Evolutionary conservation across 2,329 filamentous ascomycete species (phyloP), one percentile per base, ranked within the genome.

Genomic region (Colletotrichum eleusines): DNA sequence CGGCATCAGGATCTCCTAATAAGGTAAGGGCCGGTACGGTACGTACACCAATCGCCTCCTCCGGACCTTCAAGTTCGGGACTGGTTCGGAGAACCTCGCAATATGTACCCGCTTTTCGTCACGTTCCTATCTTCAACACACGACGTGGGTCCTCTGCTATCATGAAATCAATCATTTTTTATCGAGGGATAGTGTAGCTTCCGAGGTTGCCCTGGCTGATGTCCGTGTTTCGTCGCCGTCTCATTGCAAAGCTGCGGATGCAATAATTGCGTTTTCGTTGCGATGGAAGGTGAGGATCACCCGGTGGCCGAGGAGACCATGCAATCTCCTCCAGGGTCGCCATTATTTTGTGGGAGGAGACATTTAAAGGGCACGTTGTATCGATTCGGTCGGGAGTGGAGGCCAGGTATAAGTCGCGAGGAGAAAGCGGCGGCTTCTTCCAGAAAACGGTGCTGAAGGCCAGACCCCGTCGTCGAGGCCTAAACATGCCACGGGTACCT

Each of bases 71-170:
- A n/a, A n/a, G 57, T 44, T 71, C 68, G 68, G 68, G 58, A 46
- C 55, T 71, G 51, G 33, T 54, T 71, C 68, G 68, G 68, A 71
- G 68, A 68, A 62, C 35, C 28, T 71, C 64, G 69, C 69, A 63
- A 69, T 71, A 59, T 6, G 51, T 28, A 31, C 59, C 69, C 69
- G 53, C 69, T 71, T 71, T 69, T 71, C 59, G 33, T 59, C 42
- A n/a, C 23, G 35, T 58, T 58, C 44, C 44, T 71, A 62, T 42
- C 18, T 60, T 55, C 40, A 59, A 71, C 68, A 63, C 63, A 68
- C 51, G 58, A 71, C 40, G 60, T 71, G 68, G 58, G 60, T 67
- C 57, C 68, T 35, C 18, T 48, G n/a, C 63, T 35, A 40, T 53
- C 64, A 48, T 58, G 50, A 42, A 71, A 68, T 51, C 35, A 58